Conservation (phyloP, 257 asterid genomes). For the Hygrophila difformis region DNA sequence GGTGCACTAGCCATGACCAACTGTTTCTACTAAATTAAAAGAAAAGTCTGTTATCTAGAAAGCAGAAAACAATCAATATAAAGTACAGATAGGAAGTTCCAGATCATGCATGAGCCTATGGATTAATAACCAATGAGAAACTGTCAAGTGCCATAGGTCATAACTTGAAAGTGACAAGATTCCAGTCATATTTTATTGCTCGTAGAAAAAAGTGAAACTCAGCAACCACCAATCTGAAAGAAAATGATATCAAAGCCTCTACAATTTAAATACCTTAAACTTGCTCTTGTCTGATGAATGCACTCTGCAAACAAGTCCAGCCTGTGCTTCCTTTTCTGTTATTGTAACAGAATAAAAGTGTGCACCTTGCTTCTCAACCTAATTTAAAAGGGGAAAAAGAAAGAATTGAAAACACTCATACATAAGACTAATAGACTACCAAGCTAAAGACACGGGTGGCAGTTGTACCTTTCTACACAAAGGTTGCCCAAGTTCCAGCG, state of each 20-base stretch:
- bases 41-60: too few species aligned
- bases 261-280: conserved; percentile 54
- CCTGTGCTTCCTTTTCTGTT: conserved; percentile 82
- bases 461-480: conserved; percentile 60
- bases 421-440: neutral
- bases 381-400: conserved; percentile 24
- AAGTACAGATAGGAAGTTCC: too few species aligned
- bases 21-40: too few species aligned
- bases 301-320: conserved; percentile 81
- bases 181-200: too few species aligned
- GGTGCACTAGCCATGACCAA: too few species aligned
- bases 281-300: conserved; percentile 82
- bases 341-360: conserved; percentile 86
- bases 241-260: neutral
- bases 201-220: too few species aligned
- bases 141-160: too few species aligned
- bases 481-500: conserved; percentile 74
- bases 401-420: conserved; percentile 18
- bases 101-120: too few species aligned
- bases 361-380: conserved; percentile 97
- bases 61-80: too few species aligned
- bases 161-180: too few species aligned
- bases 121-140: too few species aligned
- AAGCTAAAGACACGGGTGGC: neutral
- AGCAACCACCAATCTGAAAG: neutral